phyloP scores from a whole-genome alignment of 1,139 yeast species.

The Entelexis paramagnoliae region DNA sequence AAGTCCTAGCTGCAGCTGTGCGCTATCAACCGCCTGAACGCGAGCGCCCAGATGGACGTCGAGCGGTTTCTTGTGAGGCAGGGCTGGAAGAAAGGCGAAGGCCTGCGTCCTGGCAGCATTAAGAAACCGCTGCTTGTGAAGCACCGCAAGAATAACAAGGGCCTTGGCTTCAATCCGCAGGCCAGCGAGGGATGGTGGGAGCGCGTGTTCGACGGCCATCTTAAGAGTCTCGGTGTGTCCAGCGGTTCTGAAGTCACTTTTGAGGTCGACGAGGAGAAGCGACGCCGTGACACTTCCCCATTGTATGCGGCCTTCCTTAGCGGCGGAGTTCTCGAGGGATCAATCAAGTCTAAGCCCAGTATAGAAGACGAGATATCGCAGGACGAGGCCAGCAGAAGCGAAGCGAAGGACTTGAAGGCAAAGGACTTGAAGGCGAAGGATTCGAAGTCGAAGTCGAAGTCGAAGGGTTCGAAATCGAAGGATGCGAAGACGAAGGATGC shows the following conservation, averaged over 20 bases:
- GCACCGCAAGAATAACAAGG: slow-evolving; percentile 84
- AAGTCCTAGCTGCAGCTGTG: background rate
- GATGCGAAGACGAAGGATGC: background rate
- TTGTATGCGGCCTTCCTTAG: slow-evolving; percentile 58
- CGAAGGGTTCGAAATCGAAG: background rate
- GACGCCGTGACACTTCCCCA: slow-evolving; percentile 35
- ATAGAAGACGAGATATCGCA: slow-evolving; percentile 22
- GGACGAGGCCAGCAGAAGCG: too few species aligned
- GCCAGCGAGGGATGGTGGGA: slow-evolving; percentile 97
- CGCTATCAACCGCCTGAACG: background rate
- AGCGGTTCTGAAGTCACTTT: slow-evolving; percentile 31
- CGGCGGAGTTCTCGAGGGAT: slow-evolving; percentile 78
- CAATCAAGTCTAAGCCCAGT: slow-evolving; percentile 31
- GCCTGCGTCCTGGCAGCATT: slow-evolving; percentile 67
- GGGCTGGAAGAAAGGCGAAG: slow-evolving; percentile 92
- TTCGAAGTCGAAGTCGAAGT: too few species aligned
- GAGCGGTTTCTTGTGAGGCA: slow-evolving; percentile 58
- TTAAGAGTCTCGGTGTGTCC: slow-evolving; percentile 62
- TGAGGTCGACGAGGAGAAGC: slow-evolving; percentile 30
- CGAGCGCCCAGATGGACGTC: slow-evolving; percentile 50
- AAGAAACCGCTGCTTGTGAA: slow-evolving; percentile 78
- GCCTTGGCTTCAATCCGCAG: slow-evolving; percentile 62
- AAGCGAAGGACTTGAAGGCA: background rate
- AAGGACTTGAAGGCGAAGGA: background rate
- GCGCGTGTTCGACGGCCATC: slow-evolving; percentile 80